Evolutionary conservation across 2,329 filamentous ascomycete genomes (phyloP), one percentile per base, ranked within the genome.

Genomic region (Diaporthe sp.): DNA sequence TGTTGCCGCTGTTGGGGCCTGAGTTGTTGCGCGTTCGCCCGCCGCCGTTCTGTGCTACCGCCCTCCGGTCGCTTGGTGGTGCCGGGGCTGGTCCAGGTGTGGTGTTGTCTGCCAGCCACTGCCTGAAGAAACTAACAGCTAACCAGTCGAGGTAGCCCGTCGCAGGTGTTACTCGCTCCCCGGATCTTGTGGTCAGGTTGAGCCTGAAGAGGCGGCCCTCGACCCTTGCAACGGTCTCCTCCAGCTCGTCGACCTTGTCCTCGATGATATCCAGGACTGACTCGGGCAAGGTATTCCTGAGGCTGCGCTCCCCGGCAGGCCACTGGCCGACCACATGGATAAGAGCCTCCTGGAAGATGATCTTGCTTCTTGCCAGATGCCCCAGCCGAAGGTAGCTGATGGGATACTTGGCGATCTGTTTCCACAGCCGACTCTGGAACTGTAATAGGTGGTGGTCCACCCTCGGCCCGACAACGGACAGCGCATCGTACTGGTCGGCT

Each of bases 271-370:
- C 95, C 13, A 98, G 87, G 0, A 98, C 94, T 0, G 90, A 82
- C 35, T 93, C 90, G 0, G 96, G 94, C 53, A 97, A 88, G 39
- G 93, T 88, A 75, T 90, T 88, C 73, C 94, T 92, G 47, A 98
- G 89, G 78, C 94, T 94, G 35, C 93, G 90, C 78, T 95, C 91
- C 22, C 93, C 95, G 0, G 91, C 87, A 0, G 96, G 96, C 96
- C 96, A 98, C 82, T 97, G 94, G 4, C 96, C 96, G 0, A 98
- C 96, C 0, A 98, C 95, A 80, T 98, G 96, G 70, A 98, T 94
- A 65, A 98, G 88, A 0, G 96, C 95, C 85, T 98, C 94, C 77
- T 94, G 91, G 79, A 95, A 96, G 69, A 96, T 95, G 77, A 96
- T 92, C 77, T 94, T 93, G 79, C 93, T 96, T 58, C 94, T 92